Percentiles rank a stretch among this genome's conserved stretches.
phyloP scores from a whole-genome alignment of 1,284 basidiomycete genomes.

The Moniliophthora roreri region DNA sequence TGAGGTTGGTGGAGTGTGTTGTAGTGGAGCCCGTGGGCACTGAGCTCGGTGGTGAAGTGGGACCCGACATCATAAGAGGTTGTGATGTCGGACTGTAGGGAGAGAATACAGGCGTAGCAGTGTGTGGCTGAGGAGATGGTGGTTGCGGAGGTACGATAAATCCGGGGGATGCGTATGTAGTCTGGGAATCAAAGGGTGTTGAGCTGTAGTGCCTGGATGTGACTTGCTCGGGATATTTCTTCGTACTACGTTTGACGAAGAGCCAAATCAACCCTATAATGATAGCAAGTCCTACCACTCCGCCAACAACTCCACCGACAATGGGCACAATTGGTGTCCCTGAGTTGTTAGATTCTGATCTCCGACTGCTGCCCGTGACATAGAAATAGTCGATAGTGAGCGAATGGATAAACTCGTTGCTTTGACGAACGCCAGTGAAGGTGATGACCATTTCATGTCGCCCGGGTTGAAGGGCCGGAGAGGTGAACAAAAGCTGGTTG shows the following conservation, averaged over 20 bases:
- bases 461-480: background rate
- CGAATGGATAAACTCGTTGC: background rate
- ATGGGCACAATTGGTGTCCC: background rate
- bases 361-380: background rate
- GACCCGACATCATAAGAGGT: too few relatives aligned
- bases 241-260: background rate
- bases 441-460: background rate
- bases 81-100: too few relatives aligned
- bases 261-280: background rate
- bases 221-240: background rate
- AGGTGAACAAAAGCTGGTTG: background rate
- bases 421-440: background rate
- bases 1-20: too few relatives aligned
- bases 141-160: too few relatives aligned
- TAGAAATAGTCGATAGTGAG: background rate
- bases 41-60: too few relatives aligned
- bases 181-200: too few relatives aligned
- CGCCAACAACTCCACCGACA: background rate
- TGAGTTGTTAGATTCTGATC: background rate
- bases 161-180: too few relatives aligned
- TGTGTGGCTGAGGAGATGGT: too few relatives aligned
- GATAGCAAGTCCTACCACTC: background rate
- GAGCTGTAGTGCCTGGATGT: too few relatives aligned
- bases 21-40: too few relatives aligned
- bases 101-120: too few relatives aligned